Conservation (phyloP, 306 rosid genomes). For the Delonix regia region DNA sequence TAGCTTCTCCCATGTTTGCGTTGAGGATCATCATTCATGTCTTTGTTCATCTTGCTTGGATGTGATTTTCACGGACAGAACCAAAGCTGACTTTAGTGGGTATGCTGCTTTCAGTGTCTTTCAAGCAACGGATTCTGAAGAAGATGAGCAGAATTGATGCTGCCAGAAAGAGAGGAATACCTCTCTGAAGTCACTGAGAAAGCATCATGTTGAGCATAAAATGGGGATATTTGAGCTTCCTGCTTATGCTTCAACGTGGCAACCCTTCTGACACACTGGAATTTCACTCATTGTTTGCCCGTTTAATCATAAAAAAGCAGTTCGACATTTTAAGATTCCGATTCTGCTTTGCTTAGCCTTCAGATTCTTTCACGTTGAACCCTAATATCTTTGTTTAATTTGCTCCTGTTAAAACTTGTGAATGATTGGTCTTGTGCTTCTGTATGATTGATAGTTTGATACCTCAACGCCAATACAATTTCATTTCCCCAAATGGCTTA, state of each 20-base stretch:
- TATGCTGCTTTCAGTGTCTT: constrained; percentile 37
- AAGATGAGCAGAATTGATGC: constrained; percentile 67
- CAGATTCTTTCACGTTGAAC: neutral
- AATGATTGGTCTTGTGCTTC: too few species aligned
- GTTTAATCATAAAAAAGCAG: constrained; percentile 22
- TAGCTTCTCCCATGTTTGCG: too few species aligned
- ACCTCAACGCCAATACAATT: too few species aligned
- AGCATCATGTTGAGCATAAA: constrained; percentile 27
- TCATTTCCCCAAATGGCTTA: too few species aligned
- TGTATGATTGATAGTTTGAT: too few species aligned
- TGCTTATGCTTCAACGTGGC: constrained; percentile 41
- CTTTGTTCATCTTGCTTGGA: constrained; percentile 41
- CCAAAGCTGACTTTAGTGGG: constrained; percentile 15
- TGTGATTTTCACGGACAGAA: constrained; percentile 41
- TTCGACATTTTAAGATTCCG: constrained; percentile 31
- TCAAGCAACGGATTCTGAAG: constrained; percentile 47
- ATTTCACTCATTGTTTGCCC: constrained; percentile 26
- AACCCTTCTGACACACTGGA: constrained; percentile 26
- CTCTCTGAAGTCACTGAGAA: constrained; percentile 43
- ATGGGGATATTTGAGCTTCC: neutral
- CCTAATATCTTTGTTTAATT: too few species aligned
- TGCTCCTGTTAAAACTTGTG: too few species aligned
- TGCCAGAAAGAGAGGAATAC: constrained; percentile 47
- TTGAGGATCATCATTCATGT: neutral
- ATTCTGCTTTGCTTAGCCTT: constrained; percentile 1